Evolutionary conservation across 2,329 filamentous ascomycete species (phyloP).

Genomic region (Juglanconis oblonga): DNA sequence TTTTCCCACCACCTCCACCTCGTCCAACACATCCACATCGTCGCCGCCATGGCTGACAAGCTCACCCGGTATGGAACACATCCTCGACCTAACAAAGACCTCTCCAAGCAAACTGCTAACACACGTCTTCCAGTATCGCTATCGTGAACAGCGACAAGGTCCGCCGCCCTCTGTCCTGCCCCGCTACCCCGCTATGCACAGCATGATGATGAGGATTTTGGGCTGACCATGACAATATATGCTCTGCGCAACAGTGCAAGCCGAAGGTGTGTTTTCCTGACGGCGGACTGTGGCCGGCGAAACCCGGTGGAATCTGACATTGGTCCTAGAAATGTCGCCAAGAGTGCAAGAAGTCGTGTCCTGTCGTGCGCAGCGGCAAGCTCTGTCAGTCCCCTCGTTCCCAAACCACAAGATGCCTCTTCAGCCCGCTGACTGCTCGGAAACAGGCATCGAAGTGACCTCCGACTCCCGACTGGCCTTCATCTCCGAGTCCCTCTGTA

Average conservation of each 20-base stretch:
- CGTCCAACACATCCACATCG: conserved; percentile 9
- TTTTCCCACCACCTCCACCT: conserved; percentile 9
- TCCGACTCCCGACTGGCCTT: conserved; percentile 91
- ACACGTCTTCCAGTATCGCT: conserved; percentile 71
- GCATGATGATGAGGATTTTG: conserved; percentile 21
- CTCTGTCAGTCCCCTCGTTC: conserved; percentile 60
- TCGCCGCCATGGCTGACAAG: conserved; percentile 74
- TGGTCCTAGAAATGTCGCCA: conserved; percentile 82
- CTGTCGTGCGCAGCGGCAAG: conserved; percentile 95
- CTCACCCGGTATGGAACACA: conserved; percentile 71
- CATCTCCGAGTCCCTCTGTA: conserved; percentile 93
- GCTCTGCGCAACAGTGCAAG: conserved; percentile 63
- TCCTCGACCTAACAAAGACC: not conserved
- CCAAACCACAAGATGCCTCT: conserved; percentile 33
- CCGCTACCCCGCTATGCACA: conserved; percentile 34
- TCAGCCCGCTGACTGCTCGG: conserved; percentile 67
- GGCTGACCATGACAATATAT: conserved; percentile 34
- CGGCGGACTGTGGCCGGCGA: no score
- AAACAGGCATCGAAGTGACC: conserved; percentile 92
- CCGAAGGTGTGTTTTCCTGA: conserved; percentile 62
- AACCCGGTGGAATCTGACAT: conserved; percentile 9
- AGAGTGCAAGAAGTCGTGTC: conserved; percentile 98
- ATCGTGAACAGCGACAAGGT: conserved; percentile 99
- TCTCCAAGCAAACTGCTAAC: conserved; percentile 19
- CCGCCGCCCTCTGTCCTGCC: conserved; percentile 33